Evolutionary conservation across 257 asterid genomes (phyloP).

Genomic region (Coffea eugenioides): DNA sequence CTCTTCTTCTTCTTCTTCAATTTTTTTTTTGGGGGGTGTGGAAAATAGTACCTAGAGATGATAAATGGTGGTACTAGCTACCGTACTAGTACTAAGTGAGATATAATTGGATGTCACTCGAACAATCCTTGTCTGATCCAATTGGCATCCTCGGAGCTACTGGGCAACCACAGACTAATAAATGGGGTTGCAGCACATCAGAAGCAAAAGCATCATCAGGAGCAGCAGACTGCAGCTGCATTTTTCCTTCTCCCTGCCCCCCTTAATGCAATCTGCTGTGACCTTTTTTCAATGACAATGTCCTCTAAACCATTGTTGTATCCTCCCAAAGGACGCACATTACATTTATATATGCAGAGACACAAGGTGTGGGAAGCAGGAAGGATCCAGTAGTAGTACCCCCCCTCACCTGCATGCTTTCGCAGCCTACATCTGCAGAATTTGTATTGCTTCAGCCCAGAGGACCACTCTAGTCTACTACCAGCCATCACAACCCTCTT

Average conservation of each 20-base stretch:
- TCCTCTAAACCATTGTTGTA: background rate
- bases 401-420: background rate
- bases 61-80: background rate
- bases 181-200: background rate
- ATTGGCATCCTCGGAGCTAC: background rate
- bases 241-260: background rate
- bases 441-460: background rate
- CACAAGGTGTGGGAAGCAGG: background rate
- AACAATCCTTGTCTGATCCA: slow-evolving; percentile 3
- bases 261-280: slow-evolving; percentile 15
- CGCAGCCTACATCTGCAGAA: slow-evolving; percentile 1
- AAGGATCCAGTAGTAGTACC: background rate
- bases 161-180: background rate
- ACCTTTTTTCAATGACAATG: background rate
- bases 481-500: background rate
- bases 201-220: background rate
- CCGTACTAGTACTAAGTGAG: background rate
- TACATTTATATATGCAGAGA: slow-evolving; percentile 16
- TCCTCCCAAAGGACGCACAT: background rate
- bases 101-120: background rate
- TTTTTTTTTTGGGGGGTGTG: no score
- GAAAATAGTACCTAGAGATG: slow-evolving; percentile 10
- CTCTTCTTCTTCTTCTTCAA: no score
- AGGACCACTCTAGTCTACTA: slow-evolving; percentile 35
- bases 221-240: background rate